Evolutionary conservation across 306 rosid genomes (phyloP).

Genomic region (Trifolium subterraneum): DNA sequence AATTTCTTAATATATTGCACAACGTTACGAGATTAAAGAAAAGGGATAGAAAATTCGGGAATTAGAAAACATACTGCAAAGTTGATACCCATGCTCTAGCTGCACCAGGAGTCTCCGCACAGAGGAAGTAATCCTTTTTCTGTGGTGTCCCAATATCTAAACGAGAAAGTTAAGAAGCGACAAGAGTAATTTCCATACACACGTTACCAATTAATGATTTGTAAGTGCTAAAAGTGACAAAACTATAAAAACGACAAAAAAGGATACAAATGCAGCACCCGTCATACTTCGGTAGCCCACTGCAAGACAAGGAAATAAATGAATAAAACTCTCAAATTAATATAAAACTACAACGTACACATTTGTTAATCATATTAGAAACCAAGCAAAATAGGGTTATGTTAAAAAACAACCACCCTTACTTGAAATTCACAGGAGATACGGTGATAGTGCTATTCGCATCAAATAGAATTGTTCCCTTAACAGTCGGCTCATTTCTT

Average conservation of each 20-base stretch:
- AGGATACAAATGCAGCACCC: constrained; percentile 99
- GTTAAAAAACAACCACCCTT: constrained; percentile 49
- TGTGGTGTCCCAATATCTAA: constrained; percentile 96
- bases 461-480: constrained; percentile 87
- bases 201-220: not conserved
- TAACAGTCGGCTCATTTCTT: constrained; percentile 82
- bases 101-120: constrained; percentile 98
- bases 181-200: constrained; percentile 16
- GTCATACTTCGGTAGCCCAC: constrained; percentile 91
- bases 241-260: constrained; percentile 16
- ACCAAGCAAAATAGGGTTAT: constrained; percentile 1
- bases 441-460: constrained; percentile 87
- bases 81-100: constrained; percentile 99
- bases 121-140: constrained; percentile 94
- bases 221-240: constrained; percentile 20
- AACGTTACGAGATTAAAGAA: not conserved
- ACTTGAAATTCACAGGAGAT: constrained; percentile 98
- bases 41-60: not conserved
- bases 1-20: constrained; percentile 6
- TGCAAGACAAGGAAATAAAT: constrained; percentile 44
- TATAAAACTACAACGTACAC: constrained; percentile 8
- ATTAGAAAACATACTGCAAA: constrained; percentile 73
- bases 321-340: constrained; percentile 29
- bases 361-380: constrained; percentile 6
- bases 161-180: constrained; percentile 52